A percentile compares a stretch with the other conserved stretches of the same genome.
Conservation (phyloP, 306 rosid genomes). For the Medicago lupulina region DNA sequence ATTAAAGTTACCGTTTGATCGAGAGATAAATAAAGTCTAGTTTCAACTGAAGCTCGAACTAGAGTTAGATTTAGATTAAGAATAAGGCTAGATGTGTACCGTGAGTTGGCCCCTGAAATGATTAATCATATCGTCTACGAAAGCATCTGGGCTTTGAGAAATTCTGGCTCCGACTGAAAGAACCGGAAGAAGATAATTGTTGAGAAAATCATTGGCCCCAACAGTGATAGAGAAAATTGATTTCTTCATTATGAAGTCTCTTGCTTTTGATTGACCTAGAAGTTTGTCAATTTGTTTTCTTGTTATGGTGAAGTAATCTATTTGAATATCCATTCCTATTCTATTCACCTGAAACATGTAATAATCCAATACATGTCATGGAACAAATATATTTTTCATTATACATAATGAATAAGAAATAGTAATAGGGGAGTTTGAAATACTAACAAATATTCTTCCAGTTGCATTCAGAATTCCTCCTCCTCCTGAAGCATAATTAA, state of each 20-base stretch:
- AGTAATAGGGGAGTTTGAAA: not conserved
- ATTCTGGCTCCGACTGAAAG: conserved; percentile 84
- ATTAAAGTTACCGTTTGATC: not conserved
- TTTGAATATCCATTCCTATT: conserved; percentile 86
- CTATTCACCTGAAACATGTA: conserved; percentile 67
- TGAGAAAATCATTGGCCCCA: conserved; percentile 89
- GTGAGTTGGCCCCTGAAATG: conserved; percentile 78
- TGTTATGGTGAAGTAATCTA: conserved; percentile 82
- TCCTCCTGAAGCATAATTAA: conserved; percentile 97
- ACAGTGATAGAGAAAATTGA: conserved; percentile 80
- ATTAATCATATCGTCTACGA: conserved; percentile 73
- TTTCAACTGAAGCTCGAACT: no score
- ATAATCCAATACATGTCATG: no score
- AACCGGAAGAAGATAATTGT: conserved; percentile 89
- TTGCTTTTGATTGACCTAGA: conserved; percentile 70
- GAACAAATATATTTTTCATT: not conserved
- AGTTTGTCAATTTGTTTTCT: conserved; percentile 72
- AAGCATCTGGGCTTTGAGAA: conserved; percentile 76
- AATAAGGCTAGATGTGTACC: conserved; percentile 43
- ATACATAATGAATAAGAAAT: not conserved
- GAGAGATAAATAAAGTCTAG: no score
- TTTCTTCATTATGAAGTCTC: conserved; percentile 57
- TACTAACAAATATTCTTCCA: conserved; percentile 88
- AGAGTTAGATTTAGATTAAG: no score
- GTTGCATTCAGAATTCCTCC: conserved; percentile 96